Percentiles rank a stretch among this genome's conserved stretches.
Conservation (phyloP, 495 filamentous ascomycete species). For the Schizothecium vesticola region DNA sequence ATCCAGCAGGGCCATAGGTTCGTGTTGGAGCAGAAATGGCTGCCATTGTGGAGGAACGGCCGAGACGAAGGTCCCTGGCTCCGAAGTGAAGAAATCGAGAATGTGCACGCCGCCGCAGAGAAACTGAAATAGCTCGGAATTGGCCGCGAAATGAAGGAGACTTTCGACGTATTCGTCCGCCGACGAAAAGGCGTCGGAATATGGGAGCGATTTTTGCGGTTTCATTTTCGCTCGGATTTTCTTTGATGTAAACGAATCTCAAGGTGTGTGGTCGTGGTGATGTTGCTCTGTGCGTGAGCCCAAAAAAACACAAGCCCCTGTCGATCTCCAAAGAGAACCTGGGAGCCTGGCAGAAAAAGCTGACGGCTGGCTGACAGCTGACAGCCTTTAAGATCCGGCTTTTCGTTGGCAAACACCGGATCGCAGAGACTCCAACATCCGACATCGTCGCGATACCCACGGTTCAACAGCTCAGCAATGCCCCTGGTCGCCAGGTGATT, state of each 20-base stretch:
- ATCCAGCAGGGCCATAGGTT: slow-evolving; percentile 70
- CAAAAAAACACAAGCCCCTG: background rate
- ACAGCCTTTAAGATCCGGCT: background rate
- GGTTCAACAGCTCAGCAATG: slow-evolving; percentile 5
- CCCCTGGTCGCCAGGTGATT: slow-evolving; percentile 17
- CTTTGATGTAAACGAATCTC: background rate
- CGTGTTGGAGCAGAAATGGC: slow-evolving; percentile 61
- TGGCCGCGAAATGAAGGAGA: slow-evolving; percentile 68
- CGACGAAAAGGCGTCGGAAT: slow-evolving; percentile 39
- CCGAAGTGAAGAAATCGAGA: slow-evolving; percentile 88
- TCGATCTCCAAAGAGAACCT: background rate
- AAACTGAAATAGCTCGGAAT: slow-evolving; percentile 72
- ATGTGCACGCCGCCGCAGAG: slow-evolving; percentile 93
- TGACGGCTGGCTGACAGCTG: background rate
- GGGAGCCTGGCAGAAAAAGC: background rate
- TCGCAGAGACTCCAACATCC: background rate
- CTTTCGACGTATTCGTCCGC: slow-evolving; percentile 70
- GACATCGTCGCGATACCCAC: slow-evolving; percentile 3
- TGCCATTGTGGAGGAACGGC: slow-evolving; percentile 77
- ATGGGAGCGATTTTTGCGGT: slow-evolving; percentile 39
- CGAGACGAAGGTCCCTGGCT: slow-evolving; percentile 66
- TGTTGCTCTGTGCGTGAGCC: background rate
- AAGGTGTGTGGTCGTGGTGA: background rate
- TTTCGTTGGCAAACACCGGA: background rate
- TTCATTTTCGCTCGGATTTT: slow-evolving; percentile 19